Evolutionary conservation across 2,329 filamentous ascomycete genomes (phyloP).

Genomic region (Xenoacremonium recifei): DNA sequence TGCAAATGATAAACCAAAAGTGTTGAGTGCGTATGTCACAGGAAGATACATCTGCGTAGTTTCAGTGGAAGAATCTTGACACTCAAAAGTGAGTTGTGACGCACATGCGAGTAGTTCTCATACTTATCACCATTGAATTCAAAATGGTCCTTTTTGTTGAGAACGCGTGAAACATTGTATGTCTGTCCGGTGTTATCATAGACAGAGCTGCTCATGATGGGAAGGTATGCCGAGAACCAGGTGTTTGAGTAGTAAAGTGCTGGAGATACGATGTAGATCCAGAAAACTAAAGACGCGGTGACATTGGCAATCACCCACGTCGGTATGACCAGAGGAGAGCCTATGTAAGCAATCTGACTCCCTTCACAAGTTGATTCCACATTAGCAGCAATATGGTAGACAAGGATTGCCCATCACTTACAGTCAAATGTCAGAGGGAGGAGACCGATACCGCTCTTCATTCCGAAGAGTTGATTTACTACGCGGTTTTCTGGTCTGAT

Average conservation of each 20-base stretch:
- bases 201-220: slow-evolving; percentile 49
- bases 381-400: neutral
- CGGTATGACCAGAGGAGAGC: slow-evolving; percentile 38
- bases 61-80: too few relatives aligned
- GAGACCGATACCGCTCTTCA: slow-evolving; percentile 37
- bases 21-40: slow-evolving; percentile 34
- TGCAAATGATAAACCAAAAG: too few relatives aligned
- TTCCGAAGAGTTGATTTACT: slow-evolving; percentile 51
- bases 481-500: too few relatives aligned
- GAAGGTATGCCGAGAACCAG: slow-evolving; percentile 51
- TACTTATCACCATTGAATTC: slow-evolving; percentile 49
- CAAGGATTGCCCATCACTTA: slow-evolving; percentile 7
- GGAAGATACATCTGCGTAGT: slow-evolving; percentile 43
- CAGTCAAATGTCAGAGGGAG: slow-evolving; percentile 44
- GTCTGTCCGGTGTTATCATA: slow-evolving; percentile 51
- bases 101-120: slow-evolving; percentile 47
- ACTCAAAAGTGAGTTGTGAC: neutral
- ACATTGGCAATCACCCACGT: slow-evolving; percentile 48
- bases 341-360: slow-evolving; percentile 37
- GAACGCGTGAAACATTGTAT: slow-evolving; percentile 49
- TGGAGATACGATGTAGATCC: slow-evolving; percentile 43
- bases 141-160: slow-evolving; percentile 39
- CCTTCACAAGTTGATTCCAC: slow-evolving; percentile 6
- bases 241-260: slow-evolving; percentile 48
- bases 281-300: slow-evolving; percentile 46